A percentile compares a stretch with the other conserved stretches of the same genome.
Conservation (phyloP, 768 basidiomycete species). For the Antrodiella citrinella region DNA sequence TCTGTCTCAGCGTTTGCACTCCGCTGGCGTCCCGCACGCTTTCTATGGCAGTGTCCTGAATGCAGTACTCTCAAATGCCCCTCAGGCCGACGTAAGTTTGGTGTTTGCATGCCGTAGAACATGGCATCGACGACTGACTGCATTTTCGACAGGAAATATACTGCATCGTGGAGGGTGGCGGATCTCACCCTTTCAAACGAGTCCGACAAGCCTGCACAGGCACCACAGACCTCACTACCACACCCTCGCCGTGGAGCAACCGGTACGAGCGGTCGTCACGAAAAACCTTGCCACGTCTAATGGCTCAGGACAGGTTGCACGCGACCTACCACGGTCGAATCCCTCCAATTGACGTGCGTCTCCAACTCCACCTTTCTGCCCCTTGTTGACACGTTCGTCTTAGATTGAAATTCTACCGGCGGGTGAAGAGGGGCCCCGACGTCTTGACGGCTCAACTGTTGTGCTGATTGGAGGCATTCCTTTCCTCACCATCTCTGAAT, state of each 20-base stretch:
- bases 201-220: conserved; percentile 69
- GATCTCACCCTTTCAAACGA: conserved; percentile 65
- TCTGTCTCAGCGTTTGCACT: conserved; percentile 57
- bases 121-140: conserved; percentile 10
- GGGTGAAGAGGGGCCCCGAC: conserved; percentile 74
- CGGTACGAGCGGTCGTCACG: conserved; percentile 38
- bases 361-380: background rate
- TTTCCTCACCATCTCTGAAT: conserved; percentile 80
- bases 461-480: conserved; percentile 65
- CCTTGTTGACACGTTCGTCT: background rate
- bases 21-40: conserved; percentile 61
- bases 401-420: conserved; percentile 81
- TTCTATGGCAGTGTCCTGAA: conserved; percentile 73
- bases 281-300: conserved; percentile 7
- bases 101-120: background rate
- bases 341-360: conserved; percentile 66
- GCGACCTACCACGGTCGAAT: conserved; percentile 69
- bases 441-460: conserved; percentile 58
- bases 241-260: conserved; percentile 81
- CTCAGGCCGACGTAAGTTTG: conserved; percentile 55
- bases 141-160: conserved; percentile 58
- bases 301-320: conserved; percentile 47
- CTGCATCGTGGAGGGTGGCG: conserved; percentile 76
- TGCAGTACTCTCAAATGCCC: conserved; percentile 57
- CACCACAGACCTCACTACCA: conserved; percentile 55